Evolutionary conservation across 768 basidiomycete genomes (phyloP).

Genomic region (Russula vinacea): DNA sequence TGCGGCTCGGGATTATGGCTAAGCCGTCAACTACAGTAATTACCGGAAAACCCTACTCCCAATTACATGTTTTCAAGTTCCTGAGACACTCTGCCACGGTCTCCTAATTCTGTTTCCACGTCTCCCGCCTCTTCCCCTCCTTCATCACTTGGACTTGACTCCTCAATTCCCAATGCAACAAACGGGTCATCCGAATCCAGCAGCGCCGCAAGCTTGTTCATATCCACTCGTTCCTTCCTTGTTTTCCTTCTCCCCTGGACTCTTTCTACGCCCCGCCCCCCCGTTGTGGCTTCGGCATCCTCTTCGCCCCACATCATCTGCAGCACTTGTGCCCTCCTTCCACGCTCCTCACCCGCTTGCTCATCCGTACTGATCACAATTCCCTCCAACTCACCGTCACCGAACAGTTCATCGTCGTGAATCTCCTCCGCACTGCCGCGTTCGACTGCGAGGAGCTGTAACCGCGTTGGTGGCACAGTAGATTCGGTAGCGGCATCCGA

Average conservation of each 20-base stretch:
- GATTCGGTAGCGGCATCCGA: slow-evolving; percentile 36
- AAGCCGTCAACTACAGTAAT: too few relatives aligned
- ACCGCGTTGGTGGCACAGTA: slow-evolving; percentile 50
- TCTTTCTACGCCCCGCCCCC: slow-evolving; percentile 11
- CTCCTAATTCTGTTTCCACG: neutral
- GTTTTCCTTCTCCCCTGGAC: slow-evolving; percentile 33
- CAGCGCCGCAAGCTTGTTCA: slow-evolving; percentile 54
- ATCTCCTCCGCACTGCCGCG: slow-evolving; percentile 59
- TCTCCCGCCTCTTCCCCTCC: neutral
- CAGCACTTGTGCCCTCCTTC: slow-evolving; percentile 27
- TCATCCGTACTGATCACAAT: slow-evolving; percentile 48
- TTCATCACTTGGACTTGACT: neutral
- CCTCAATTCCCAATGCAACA: slow-evolving; percentile 5
- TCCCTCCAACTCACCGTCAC: slow-evolving; percentile 62
- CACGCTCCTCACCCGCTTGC: slow-evolving; percentile 24
- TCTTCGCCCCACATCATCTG: slow-evolving; percentile 26
- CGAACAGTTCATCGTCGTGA: slow-evolving; percentile 69
- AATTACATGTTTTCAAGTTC: too few relatives aligned
- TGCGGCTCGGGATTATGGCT: neutral
- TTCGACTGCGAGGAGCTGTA: slow-evolving; percentile 56
- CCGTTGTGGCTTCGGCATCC: slow-evolving; percentile 10
- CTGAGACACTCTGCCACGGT: too few relatives aligned
- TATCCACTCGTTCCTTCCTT: slow-evolving; percentile 47
- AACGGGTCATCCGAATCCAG: slow-evolving; percentile 35
- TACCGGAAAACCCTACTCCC: too few relatives aligned